Base-by-base conservation (phyloP, 1,139 yeast species). In the Geotrichum carabidarum region DNA sequence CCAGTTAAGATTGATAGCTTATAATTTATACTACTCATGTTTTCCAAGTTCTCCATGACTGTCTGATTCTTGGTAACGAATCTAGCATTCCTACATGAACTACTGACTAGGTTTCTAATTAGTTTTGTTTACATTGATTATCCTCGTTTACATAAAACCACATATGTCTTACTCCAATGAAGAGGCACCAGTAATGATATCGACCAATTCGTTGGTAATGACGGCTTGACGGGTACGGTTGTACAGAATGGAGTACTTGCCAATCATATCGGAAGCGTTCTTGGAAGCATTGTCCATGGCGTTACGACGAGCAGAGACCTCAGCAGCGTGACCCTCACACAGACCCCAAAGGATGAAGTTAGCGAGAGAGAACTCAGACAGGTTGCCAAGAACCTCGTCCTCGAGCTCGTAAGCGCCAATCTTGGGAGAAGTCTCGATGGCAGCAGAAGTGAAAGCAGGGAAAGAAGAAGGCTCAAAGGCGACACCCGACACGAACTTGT, bases 161-260 rank as follows among this genome's bases (percentile, higher is more conserved):
- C 12, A 48, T 11, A 38, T 42, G 49, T 47, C 48, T 71, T 86
- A 93, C 78, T 87, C 96, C 79, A 93, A 84, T 60, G 98, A 89
- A 62, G 98, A 88, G 71, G 98, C 99, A 89, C 99, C 99, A 71
- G 99, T 93, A 75, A 93, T 93, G 73, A 93, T 93, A 79, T 93
- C 99, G 71, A 93, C 98, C 84, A 93, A 81, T 81, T 93, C 99
- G 82, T 93, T 93, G 78, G 99, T 93, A 72, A 93, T 93, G 73
- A 91, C 99, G 68, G 99, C 99, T 82, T 93, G 99, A 86, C 99
- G 91, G 73, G 98, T 88, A 84, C 99, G 91, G 91, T 93, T 93
- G 79, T 93, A 93, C 76, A 91, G 83, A 75, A 93, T 93, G 65
- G 98, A 85, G 86, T 88, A 91, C 72, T 82, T 84, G 78, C 82